Evolutionary conservation across 768 basidiomycete genomes (phyloP).

Genomic region (Amanita thiersii): DNA sequence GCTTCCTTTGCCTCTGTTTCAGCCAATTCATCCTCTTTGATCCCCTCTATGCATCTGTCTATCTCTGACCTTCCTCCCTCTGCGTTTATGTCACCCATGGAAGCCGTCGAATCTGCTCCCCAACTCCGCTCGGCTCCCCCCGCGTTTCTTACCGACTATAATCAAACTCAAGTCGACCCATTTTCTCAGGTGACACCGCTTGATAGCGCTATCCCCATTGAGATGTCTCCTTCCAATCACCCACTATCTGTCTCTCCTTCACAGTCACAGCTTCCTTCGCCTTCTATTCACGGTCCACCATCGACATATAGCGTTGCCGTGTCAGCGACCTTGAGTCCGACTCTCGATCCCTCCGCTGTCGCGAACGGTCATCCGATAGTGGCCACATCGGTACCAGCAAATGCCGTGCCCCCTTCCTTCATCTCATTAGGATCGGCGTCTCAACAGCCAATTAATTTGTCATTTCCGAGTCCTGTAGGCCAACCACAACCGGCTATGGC

Average conservation of each 20-base stretch:
- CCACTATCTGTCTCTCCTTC: slow-evolving; percentile 25
- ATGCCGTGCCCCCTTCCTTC: slow-evolving; percentile 12
- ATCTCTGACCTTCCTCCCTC: slow-evolving; percentile 27
- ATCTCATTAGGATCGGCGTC: neutral
- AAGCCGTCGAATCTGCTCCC: slow-evolving; percentile 17
- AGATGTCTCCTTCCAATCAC: slow-evolving; percentile 28
- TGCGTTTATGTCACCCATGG: slow-evolving; percentile 28
- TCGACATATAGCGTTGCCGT: slow-evolving; percentile 29
- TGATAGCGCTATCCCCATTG: slow-evolving; percentile 28
- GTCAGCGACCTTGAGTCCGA: slow-evolving; percentile 36
- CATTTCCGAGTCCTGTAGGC: neutral
- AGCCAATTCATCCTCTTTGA: slow-evolving; percentile 16
- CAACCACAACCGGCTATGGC: neutral
- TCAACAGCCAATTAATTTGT: neutral
- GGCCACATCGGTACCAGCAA: slow-evolving; percentile 27
- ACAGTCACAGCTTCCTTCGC: slow-evolving; percentile 28
- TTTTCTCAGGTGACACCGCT: slow-evolving; percentile 23
- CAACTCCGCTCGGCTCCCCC: slow-evolving; percentile 23
- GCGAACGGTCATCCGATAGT: slow-evolving; percentile 27
- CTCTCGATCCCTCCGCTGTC: slow-evolving; percentile 29
- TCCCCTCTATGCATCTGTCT: slow-evolving; percentile 29
- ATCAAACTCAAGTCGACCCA: slow-evolving; percentile 18
- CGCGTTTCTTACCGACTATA: slow-evolving; percentile 34
- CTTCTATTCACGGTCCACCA: slow-evolving; percentile 28
- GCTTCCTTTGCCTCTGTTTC: slow-evolving; percentile 23